Base-by-base conservation (phyloP, 768 basidiomycete genomes). In the Daedaleopsis sinensis region DNA sequence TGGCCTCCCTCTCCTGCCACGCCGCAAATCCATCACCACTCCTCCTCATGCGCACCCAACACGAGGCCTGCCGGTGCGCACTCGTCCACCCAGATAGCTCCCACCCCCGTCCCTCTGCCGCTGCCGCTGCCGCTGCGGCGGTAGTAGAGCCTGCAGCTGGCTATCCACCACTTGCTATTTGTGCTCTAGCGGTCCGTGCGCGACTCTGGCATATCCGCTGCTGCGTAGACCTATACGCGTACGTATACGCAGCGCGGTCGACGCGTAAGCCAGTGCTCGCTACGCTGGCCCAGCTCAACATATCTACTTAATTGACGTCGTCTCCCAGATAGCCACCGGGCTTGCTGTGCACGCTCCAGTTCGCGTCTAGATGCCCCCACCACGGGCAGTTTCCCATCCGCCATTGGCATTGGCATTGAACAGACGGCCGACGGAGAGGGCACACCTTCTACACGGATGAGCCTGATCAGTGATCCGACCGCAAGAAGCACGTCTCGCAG, bases 1-100 rank as follows among this genome's bases (percentile, higher is more conserved):
- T 46, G 54, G 21, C 23, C 57, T 32, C 27, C n/a, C 62, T 64
- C 62, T 64, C 58, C 35, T 44, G 62, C 62, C 62, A 64, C 62
- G 62, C 62, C 58, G 62, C 62, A 24, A 23, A 24, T 46, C 54
- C 62, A 43, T 53, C 55, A 42, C 15, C 49, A 51, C 53, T 32
- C 18, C 38, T 44, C 58, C 44, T 46, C 44, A 43, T 47, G 54
- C 46, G 18, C 49, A 39, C n/a, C 56, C 32, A 38, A 56, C 62
- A 59, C 48, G 62, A 55, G 58, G 62, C 62, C 48, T 58, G 54
- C 49, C 52, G 58, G 48, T 57, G 52, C 57, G n/a, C n/a, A n/a
- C n/a, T 39, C 51, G 52, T 43, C 24, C 38, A 23, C 18, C 15
- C 7, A 51, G 8, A 23, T 24, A 27, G 39, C 23, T 48, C 49